Evolutionary conservation across 805 yeast species (phyloP).

Genomic region (Candida pseudoglaebosa): DNA sequence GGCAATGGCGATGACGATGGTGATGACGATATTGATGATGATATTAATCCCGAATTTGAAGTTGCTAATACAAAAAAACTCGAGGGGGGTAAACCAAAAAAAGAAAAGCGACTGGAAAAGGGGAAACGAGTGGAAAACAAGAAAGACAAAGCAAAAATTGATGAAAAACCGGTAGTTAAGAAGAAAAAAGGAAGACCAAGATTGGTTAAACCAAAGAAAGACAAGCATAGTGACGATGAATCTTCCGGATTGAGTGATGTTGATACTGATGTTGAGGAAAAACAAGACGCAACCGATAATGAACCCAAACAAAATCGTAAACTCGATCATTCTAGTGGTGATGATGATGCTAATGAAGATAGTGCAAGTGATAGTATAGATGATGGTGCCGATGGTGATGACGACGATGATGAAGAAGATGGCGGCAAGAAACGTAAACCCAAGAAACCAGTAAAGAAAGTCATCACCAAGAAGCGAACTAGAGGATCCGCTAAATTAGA

Average conservation of each 20-base stretch:
- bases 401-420: slow-evolving; percentile 15
- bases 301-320: slow-evolving; percentile 21
- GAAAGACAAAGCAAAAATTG: slow-evolving; percentile 7
- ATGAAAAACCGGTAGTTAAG: slow-evolving; percentile 4
- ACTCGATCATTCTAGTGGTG: too few species aligned
- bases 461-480: slow-evolving; percentile 8
- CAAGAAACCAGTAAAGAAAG: slow-evolving; percentile 7
- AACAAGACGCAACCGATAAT: slow-evolving; percentile 12
- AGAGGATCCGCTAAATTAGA: slow-evolving; percentile 5
- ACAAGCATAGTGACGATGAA: slow-evolving; percentile 7
- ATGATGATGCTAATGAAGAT: slow-evolving; percentile 3
- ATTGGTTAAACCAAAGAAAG: slow-evolving; percentile 6
- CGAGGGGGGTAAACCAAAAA: slow-evolving; percentile 4
- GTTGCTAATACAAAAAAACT: slow-evolving; percentile 8
- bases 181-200: slow-evolving; percentile 5
- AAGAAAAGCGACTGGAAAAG: slow-evolving; percentile 7
- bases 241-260: slow-evolving; percentile 13
- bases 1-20: slow-evolving; percentile 11
- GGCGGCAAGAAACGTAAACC: slow-evolving; percentile 12
- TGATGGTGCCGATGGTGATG: slow-evolving; percentile 3
- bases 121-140: slow-evolving; percentile 9
- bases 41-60: slow-evolving; percentile 9
- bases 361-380: slow-evolving; percentile 5
- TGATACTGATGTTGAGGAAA: slow-evolving; percentile 10
- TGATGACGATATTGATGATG: slow-evolving; percentile 6